phyloP scores from a whole-genome alignment of 768 basidiomycete genomes.

The Hygrophorus russula region DNA sequence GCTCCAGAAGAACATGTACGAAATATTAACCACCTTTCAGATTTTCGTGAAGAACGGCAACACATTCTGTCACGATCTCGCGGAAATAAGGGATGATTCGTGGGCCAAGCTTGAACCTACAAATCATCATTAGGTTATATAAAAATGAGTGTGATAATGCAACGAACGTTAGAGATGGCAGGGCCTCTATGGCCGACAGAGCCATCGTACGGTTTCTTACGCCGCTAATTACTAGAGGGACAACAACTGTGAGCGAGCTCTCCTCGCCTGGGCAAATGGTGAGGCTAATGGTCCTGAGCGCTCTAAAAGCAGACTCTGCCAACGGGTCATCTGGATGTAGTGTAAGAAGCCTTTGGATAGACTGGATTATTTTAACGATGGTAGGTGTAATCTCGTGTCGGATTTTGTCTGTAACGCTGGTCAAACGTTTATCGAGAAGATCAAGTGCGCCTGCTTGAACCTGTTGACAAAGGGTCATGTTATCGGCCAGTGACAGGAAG shows the following conservation, averaged over 20 bases:
- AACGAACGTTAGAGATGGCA: conserved; percentile 54
- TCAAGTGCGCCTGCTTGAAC: conserved; percentile 58
- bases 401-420: conserved; percentile 41
- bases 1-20: not conserved
- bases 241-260: conserved; percentile 37
- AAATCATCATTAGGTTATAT: not conserved
- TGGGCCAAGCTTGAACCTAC: conserved; percentile 69
- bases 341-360: conserved; percentile 38
- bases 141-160: not conserved
- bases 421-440: conserved; percentile 56
- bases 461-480: conserved; percentile 23
- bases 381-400: conserved; percentile 40
- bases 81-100: conserved; percentile 82
- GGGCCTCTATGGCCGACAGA: conserved; percentile 35
- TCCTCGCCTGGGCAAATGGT: conserved; percentile 63
- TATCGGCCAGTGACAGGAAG: not conserved
- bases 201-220: conserved; percentile 29
- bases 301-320: conserved; percentile 39
- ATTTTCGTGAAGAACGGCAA: conserved; percentile 33
- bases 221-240: conserved; percentile 47
- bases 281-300: conserved; percentile 46
- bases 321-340: conserved; percentile 27
- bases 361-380: conserved; percentile 41
- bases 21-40: conserved; percentile 16
- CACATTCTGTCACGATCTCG: conserved; percentile 50